Evolutionary conservation across 1,284 basidiomycete species (phyloP).

Genomic region (Papiliotrema nemorosa): DNA sequence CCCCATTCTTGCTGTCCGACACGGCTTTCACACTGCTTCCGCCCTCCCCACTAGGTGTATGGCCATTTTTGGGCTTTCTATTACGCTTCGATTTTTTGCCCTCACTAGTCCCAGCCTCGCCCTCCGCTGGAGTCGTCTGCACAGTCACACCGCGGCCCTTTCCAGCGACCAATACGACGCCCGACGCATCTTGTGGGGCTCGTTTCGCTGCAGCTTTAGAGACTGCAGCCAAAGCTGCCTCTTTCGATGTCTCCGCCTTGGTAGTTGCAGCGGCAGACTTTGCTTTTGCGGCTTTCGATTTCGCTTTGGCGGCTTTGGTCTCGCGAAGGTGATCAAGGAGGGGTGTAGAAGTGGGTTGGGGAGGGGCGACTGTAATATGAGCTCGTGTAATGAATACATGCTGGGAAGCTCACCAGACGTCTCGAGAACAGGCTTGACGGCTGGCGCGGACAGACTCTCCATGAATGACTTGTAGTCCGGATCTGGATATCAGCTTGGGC

Average conservation of each 20-base stretch:
- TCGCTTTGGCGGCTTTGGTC: slow-evolving; percentile 59
- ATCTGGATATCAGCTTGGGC: slow-evolving; percentile 53
- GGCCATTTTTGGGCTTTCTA: background rate
- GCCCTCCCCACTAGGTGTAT: too few species aligned
- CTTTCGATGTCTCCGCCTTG: slow-evolving; percentile 13
- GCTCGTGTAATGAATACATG: slow-evolving; percentile 1
- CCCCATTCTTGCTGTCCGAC: too few species aligned
- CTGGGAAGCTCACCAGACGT: slow-evolving; percentile 57
- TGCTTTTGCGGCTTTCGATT: slow-evolving; percentile 54
- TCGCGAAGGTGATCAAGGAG: slow-evolving; percentile 79
- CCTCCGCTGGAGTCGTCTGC: slow-evolving; percentile 3
- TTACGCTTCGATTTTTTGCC: background rate
- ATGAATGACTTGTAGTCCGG: slow-evolving; percentile 78
- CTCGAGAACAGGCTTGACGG: slow-evolving; percentile 53
- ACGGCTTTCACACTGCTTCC: too few species aligned
- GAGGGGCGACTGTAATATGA: slow-evolving; percentile 15
- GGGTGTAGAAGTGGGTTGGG: slow-evolving; percentile 68
- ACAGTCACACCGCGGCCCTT: slow-evolving; percentile 38
- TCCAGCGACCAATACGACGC: slow-evolving; percentile 36
- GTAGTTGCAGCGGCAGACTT: too few species aligned
- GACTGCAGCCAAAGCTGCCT: slow-evolving; percentile 34
- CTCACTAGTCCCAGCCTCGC: slow-evolving; percentile 2
- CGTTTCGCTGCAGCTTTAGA: slow-evolving; percentile 33
- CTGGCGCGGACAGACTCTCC: slow-evolving; percentile 53
- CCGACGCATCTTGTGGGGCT: slow-evolving; percentile 22